Evolutionary conservation across 2,329 filamentous ascomycete genomes (phyloP).

Genomic region (Plectosphaerella cucumerina): DNA sequence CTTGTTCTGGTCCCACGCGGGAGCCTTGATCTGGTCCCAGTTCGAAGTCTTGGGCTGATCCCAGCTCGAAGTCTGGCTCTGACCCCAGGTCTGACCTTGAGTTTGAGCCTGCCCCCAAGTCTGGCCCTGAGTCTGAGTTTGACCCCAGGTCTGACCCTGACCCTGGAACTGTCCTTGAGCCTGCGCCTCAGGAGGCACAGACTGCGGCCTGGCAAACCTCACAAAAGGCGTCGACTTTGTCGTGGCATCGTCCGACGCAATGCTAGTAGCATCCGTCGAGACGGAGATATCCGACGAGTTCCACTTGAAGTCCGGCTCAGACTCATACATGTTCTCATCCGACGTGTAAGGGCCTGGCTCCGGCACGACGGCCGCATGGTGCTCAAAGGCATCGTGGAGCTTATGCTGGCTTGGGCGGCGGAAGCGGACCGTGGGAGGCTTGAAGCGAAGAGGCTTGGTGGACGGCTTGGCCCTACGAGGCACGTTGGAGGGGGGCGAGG

Average conservation of each 20-base stretch:
- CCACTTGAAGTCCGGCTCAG: slow-evolving; percentile 11
- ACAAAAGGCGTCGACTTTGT: neutral
- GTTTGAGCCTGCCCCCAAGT: no score
- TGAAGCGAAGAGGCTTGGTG: slow-evolving; percentile 7
- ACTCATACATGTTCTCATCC: slow-evolving; percentile 11
- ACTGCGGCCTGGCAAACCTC: neutral
- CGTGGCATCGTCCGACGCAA: slow-evolving; percentile 3
- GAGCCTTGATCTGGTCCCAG: no score
- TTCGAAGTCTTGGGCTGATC: no score
- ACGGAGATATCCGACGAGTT: slow-evolving; percentile 9
- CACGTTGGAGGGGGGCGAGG: slow-evolving; percentile 1
- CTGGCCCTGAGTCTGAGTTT: no score
- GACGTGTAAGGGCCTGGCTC: slow-evolving; percentile 7
- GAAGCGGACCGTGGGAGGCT: slow-evolving; percentile 11
- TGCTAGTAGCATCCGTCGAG: slow-evolving; percentile 12
- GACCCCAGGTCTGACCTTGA: no score
- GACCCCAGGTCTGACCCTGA: neutral
- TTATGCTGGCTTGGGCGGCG: neutral
- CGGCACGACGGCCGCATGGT: slow-evolving; percentile 6
- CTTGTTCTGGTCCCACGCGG: no score
- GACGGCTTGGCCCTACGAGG: slow-evolving; percentile 3
- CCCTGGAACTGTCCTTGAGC: neutral
- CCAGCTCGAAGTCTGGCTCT: no score
- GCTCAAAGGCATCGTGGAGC: neutral
- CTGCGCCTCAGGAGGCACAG: neutral